phyloP scores from a whole-genome alignment of 208 protist species.

The Leishmania gerbilli region DNA sequence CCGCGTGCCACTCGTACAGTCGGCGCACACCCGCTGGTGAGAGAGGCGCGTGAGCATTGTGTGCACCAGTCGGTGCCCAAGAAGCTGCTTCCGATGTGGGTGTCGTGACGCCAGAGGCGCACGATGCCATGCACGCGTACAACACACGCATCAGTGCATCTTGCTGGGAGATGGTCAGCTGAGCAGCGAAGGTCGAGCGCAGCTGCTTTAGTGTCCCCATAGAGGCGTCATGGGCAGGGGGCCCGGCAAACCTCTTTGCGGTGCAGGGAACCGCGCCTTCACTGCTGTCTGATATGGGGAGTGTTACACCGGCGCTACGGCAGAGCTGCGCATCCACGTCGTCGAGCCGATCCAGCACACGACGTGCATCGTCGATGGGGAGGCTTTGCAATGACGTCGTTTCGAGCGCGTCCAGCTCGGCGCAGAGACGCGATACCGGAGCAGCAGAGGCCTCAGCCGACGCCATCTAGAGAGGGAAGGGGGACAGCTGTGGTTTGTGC shows the following conservation, averaged over 20 bases:
- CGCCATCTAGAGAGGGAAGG: not conserved
- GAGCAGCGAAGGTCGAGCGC: not conserved
- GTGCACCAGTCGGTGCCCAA: not conserved
- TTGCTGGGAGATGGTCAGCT: constrained; percentile 15
- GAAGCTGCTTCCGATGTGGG: not conserved
- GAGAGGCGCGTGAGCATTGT: not conserved
- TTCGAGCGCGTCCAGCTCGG: constrained; percentile 12
- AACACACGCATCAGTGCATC: constrained; percentile 23
- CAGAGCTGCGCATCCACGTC: not conserved
- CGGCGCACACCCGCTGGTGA: not conserved
- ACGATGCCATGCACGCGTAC: constrained; percentile 21
- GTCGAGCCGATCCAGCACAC: not conserved
- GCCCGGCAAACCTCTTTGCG: not conserved
- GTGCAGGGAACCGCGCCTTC: not conserved
- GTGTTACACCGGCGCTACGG: not conserved
- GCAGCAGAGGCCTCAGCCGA: not conserved
- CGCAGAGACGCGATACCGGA: not conserved
- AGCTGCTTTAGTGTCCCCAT: not conserved
- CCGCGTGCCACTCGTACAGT: constrained; percentile 20
- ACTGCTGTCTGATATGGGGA: not conserved
- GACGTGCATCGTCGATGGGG: not conserved
- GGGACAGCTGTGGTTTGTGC: not conserved
- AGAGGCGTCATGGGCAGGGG: not conserved
- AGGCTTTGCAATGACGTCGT: not conserved
- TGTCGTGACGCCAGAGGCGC: not conserved